These are phyloP conservation scores for Strobilomyces echinocephalus DNA, from an alignment of 768 basidiomycete genomes.

Conservation along the genomic window DNA sequence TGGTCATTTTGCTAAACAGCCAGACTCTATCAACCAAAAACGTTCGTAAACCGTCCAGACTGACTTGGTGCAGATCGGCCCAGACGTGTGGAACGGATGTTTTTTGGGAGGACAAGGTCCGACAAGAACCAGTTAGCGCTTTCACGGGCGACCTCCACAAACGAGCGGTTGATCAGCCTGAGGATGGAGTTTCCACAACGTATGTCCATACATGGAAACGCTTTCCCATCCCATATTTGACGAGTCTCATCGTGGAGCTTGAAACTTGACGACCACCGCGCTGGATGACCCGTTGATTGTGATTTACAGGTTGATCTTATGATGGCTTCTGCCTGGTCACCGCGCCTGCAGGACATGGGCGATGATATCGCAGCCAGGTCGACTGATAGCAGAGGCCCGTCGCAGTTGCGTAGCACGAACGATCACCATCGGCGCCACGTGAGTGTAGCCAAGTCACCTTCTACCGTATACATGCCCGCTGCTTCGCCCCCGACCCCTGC, in stretches of 20 bases:
- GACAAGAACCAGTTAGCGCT: background rate
- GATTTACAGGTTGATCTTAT: background rate
- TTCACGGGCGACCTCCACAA: too few species aligned
- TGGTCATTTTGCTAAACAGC: constrained; percentile 21
- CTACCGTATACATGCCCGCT: constrained; percentile 48
- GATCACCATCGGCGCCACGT: constrained; percentile 15
- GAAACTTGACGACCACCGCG: constrained; percentile 6
- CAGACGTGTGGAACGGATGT: background rate
- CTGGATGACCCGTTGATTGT: background rate
- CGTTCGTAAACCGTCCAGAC: constrained; percentile 9
- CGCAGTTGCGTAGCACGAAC: constrained; percentile 6
- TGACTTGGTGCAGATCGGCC: background rate
- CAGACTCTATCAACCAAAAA: background rate
- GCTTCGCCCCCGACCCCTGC: constrained; percentile 59
- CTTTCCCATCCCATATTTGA: constrained; percentile 7
- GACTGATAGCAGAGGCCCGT: constrained; percentile 2
- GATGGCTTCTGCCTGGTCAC: constrained; percentile 13
- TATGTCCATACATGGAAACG: constrained; percentile 4
- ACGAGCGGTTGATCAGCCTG: too few species aligned
- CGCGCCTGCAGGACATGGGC: constrained; percentile 2
- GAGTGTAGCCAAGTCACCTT: constrained; percentile 16
- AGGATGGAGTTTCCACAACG: too few species aligned
- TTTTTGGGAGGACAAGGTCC: background rate
- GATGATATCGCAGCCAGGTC: constrained; percentile 10
- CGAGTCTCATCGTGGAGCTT: too few species aligned